Evolutionary conservation across 2,329 filamentous ascomycete species (phyloP).

Genomic region (Teratosphaeria pseudoeucalypti): DNA sequence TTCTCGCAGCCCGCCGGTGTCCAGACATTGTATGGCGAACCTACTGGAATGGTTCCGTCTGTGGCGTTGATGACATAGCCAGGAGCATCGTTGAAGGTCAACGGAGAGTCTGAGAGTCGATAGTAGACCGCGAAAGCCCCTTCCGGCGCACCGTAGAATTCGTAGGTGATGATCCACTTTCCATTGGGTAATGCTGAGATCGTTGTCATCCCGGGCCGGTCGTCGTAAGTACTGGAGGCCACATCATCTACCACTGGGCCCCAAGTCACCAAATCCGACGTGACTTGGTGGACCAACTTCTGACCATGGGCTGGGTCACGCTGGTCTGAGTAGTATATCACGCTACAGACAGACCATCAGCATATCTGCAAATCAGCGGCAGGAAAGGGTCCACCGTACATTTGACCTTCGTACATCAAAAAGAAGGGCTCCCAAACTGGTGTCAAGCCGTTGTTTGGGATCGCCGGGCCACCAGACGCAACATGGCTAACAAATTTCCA

Average conservation of each 20-base stretch:
- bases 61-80: constrained; percentile 34
- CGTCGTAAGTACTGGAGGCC: constrained; percentile 50
- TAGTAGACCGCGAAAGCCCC: constrained; percentile 43
- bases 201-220: constrained; percentile 59
- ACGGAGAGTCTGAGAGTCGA: constrained; percentile 38
- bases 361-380: too few relatives aligned
- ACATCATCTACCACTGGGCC: constrained; percentile 51
- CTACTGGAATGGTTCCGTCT: constrained; percentile 35
- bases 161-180: constrained; percentile 55
- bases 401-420: constrained; percentile 47
- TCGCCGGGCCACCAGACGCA: constrained; percentile 51
- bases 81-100: constrained; percentile 34
- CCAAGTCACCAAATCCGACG: constrained; percentile 51
- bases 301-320: constrained; percentile 56
- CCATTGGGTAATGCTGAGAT: constrained; percentile 47
- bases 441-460: constrained; percentile 53
- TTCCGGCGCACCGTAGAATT: constrained; percentile 44
- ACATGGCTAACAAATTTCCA: constrained; percentile 61
- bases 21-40: constrained; percentile 45
- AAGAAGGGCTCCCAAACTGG: constrained; percentile 64
- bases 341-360: constrained; percentile 9
- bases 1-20: constrained; percentile 35
- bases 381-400: constrained; percentile 21
- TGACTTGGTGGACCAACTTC: constrained; percentile 56
- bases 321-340: constrained; percentile 64